These are phyloP conservation scores for Aspergillus unguis DNA, from an alignment of 2,329 filamentous ascomycete genomes.

Conservation along the genomic window DNA sequence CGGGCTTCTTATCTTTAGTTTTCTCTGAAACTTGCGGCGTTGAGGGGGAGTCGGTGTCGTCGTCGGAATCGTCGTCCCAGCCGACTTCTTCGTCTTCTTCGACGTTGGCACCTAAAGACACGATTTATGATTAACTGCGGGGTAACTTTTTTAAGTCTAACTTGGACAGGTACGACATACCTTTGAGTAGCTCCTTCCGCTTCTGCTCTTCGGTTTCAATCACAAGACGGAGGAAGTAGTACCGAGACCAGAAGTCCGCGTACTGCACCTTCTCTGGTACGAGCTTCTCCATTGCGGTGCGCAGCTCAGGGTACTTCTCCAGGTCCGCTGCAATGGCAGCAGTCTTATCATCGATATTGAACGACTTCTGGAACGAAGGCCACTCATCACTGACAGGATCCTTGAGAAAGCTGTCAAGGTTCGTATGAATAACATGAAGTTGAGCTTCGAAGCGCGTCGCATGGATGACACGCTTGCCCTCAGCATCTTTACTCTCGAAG, in stretches of 20 bases:
- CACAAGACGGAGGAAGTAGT: slow-evolving; percentile 90
- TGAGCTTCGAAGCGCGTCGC: slow-evolving; percentile 93
- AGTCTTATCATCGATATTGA: slow-evolving; percentile 81
- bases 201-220: slow-evolving; percentile 90
- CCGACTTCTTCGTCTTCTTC: slow-evolving; percentile 69
- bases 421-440: slow-evolving; percentile 90
- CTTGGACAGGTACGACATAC: slow-evolving; percentile 49
- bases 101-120: slow-evolving; percentile 37
- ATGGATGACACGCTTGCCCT: slow-evolving; percentile 89
- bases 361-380: slow-evolving; percentile 66
- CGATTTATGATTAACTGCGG: slow-evolving; percentile 6
- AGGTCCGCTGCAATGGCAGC: slow-evolving; percentile 77
- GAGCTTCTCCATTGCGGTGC: slow-evolving; percentile 86
- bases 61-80: slow-evolving; percentile 70
- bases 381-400: slow-evolving; percentile 77
- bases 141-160: neutral
- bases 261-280: slow-evolving; percentile 95
- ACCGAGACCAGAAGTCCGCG: slow-evolving; percentile 84
- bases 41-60: slow-evolving; percentile 44
- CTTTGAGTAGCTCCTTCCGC: slow-evolving; percentile 84
- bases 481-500: slow-evolving; percentile 89
- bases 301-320: slow-evolving; percentile 79
- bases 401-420: slow-evolving; percentile 73
- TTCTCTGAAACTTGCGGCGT: slow-evolving; percentile 43
- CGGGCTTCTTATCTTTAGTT: slow-evolving; percentile 22